phyloP scores from a whole-genome alignment of 2,329 filamentous ascomycete genomes.

The Trichoderma koningii region DNA sequence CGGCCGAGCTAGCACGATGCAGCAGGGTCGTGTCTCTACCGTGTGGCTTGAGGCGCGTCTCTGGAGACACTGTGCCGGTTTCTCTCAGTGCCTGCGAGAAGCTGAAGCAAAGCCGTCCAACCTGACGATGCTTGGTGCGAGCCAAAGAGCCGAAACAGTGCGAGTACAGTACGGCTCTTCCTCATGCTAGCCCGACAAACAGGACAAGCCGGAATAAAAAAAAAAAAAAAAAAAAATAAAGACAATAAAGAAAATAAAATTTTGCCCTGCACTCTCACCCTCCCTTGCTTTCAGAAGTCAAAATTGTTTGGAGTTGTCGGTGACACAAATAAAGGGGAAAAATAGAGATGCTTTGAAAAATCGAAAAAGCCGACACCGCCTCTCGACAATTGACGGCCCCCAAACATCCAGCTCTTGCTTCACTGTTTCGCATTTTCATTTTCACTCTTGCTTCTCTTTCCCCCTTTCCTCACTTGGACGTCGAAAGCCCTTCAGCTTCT shows the following conservation, averaged over 20 bases:
- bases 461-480: too few relatives aligned
- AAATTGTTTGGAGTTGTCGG: constrained; percentile 17
- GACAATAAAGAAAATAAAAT: too few relatives aligned
- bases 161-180: constrained; percentile 5
- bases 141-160: constrained; percentile 1
- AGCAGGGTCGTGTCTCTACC: constrained; percentile 12
- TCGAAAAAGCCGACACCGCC: constrained; percentile 20
- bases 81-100: neutral
- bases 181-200: neutral
- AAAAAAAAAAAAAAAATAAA: too few relatives aligned
- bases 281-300: constrained; percentile 19
- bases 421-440: neutral
- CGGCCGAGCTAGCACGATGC: constrained; percentile 16
- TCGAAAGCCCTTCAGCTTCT: neutral
- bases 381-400: constrained; percentile 13
- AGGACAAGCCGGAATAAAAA: neutral
- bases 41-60: constrained; percentile 5
- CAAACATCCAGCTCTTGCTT: neutral
- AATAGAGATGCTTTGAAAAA: too few relatives aligned
- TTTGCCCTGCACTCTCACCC: constrained; percentile 19
- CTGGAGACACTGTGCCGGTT: constrained; percentile 20
- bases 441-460: neutral
- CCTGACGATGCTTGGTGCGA: neutral
- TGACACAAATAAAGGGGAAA: constrained; percentile 12
- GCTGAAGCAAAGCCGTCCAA: neutral